Evolutionary conservation across 2,329 filamentous ascomycete genomes (phyloP).

Genomic region (Neofusicoccum cordaticola): DNA sequence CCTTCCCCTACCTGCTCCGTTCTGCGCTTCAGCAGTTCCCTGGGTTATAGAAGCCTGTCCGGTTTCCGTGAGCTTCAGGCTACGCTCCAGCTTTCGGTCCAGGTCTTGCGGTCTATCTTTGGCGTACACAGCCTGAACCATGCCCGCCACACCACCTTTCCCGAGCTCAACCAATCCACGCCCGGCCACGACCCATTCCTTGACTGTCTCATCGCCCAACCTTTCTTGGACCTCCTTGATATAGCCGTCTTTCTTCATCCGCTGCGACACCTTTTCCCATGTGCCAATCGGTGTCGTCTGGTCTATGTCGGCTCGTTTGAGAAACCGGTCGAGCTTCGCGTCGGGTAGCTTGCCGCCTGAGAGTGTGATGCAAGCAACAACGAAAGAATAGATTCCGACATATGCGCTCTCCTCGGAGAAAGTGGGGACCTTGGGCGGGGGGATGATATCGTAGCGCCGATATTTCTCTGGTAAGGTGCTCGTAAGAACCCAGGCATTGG

Average conservation of each 20-base stretch:
- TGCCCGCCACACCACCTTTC: constrained; percentile 67
- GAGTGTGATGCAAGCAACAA: constrained; percentile 74
- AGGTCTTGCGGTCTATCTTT: constrained; percentile 29
- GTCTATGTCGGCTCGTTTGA: constrained; percentile 72
- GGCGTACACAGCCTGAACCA: constrained; percentile 61
- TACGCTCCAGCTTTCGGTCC: constrained; percentile 32
- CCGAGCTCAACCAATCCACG: constrained; percentile 84
- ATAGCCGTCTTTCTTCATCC: constrained; percentile 80
- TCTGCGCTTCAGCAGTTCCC: not conserved
- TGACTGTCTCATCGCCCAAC: constrained; percentile 67
- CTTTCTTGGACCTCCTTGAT: constrained; percentile 70
- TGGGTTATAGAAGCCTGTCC: not conserved
- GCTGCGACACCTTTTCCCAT: constrained; percentile 71
- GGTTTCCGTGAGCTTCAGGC: constrained; percentile 23
- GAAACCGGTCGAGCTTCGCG: constrained; percentile 71
- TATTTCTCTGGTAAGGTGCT: constrained; percentile 69
- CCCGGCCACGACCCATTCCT: constrained; percentile 82
- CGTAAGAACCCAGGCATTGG: constrained; percentile 72
- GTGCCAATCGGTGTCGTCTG: constrained; percentile 69
- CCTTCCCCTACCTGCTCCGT: not conserved
- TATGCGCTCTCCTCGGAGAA: constrained; percentile 73
- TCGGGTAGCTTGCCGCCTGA: constrained; percentile 71
- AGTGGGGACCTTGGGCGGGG: constrained; percentile 65
- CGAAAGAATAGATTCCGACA: constrained; percentile 73
- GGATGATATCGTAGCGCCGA: constrained; percentile 62